A percentile compares a stretch with the other conserved stretches of the same genome.
These are phyloP conservation scores for Puccinia triticina DNA, from an alignment of 1,284 basidiomycete genomes.

Conservation along the genomic window DNA sequence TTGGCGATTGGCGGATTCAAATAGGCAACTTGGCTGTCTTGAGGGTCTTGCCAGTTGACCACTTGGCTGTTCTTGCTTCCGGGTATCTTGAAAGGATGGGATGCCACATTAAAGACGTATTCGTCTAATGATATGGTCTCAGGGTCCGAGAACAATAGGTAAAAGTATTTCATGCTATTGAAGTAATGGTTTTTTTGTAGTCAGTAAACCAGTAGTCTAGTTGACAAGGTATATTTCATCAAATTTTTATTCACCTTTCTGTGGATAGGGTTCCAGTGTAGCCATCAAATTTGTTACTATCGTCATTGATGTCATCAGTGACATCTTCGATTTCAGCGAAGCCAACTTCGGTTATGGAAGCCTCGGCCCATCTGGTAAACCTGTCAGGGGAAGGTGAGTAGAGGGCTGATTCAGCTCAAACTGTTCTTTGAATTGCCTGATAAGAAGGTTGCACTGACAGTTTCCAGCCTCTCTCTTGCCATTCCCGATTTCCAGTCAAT, in stretches of 20 bases:
- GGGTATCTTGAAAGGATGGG: constrained; percentile 49
- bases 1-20: constrained; percentile 41
- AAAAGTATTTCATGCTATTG: constrained; percentile 55
- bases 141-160: constrained; percentile 64
- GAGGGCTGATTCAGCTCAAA: background rate
- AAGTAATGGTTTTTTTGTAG: background rate
- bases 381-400: constrained; percentile 6
- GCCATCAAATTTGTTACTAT: constrained; percentile 59
- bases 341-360: constrained; percentile 42
- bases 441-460: constrained; percentile 61
- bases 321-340: constrained; percentile 63
- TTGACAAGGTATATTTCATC: constrained; percentile 53
- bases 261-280: constrained; percentile 3
- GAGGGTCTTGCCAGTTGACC: constrained; percentile 32
- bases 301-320: constrained; percentile 60
- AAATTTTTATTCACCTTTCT: constrained; percentile 38
- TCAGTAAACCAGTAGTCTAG: constrained; percentile 53
- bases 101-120: constrained; percentile 65
- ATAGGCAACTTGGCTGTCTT: constrained; percentile 9
- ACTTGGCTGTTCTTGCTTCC: background rate
- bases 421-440: background rate
- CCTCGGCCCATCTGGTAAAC: constrained; percentile 46
- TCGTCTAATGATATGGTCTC: constrained; percentile 66
- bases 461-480: constrained; percentile 64
- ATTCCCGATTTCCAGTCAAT: constrained; percentile 65